Base-by-base conservation (phyloP, 192 early-diverging fungal genomes). In the Entomortierella lignicola region DNA sequence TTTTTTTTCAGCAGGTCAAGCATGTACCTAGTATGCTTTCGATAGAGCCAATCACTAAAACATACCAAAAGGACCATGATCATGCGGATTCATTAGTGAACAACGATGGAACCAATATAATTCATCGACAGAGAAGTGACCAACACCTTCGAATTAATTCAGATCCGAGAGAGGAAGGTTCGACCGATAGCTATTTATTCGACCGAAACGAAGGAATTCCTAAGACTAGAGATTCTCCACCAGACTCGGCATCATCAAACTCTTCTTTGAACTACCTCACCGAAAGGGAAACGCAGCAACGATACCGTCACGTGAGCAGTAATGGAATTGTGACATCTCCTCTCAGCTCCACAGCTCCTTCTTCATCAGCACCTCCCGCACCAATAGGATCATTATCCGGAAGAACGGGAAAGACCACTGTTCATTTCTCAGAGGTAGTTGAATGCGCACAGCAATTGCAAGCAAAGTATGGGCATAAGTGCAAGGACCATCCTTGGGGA, bases 401-500 rank as follows among this genome's bases (percentile, higher is more conserved):
- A 54, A 29, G 52, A 2, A 54, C 53, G 47, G 55, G 65, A 29
- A 79, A 70, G 57, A 79, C 52, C 4, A 79, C 75, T 0, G 75
- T 79, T 25, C 66, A 79, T 13, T 79, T 79, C 37, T 66, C 75
- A 1, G 62, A 79, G 18, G 75, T 79, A 32, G 75, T 69, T 11
- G 67, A 70, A 42, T 79, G 62, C 25, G 75, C 75, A 11, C 62
- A 70, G 21, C 55, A 21, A 2, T n/a, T 79, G 17, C 67, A 79
- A 27, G 25, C 50, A 20, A 79, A 70, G 27, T 79, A 79, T 37
- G 67, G 67, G 7, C 30, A 34, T 8, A 25, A 57, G 34, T 79
- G 75, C 63, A 69, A 70, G 12, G 63, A 70, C 11, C 75, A 79
- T n/a, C 67, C 75, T 55, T 70, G 67, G 75, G 75, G 75, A 0